Percentiles rank a stretch among this genome's conserved stretches.
Evolutionary conservation across 495 filamentous ascomycete species (phyloP).

Genomic region (Penicillium simplicissimum): DNA sequence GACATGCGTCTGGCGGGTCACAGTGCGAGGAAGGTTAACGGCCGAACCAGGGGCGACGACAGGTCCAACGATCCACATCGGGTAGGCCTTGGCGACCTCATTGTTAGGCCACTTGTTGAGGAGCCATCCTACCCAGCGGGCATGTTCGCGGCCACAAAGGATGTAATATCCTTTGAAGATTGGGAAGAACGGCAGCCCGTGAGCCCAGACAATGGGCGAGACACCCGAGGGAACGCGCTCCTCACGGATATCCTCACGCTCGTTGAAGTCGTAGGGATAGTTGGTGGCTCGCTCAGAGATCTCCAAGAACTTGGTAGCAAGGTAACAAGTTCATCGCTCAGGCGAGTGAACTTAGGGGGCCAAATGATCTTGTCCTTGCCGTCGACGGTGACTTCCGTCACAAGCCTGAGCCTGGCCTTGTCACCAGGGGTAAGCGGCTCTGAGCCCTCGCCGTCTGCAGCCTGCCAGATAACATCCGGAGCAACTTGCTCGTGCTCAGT

Average conservation of each 20-base stretch:
- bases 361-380: background rate
- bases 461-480: slow-evolving; percentile 1
- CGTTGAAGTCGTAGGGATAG: slow-evolving; percentile 25
- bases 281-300: background rate
- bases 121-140: slow-evolving; percentile 11
- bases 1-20: slow-evolving; percentile 15
- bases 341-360: slow-evolving; percentile 18
- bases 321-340: slow-evolving; percentile 28
- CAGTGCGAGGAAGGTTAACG: background rate
- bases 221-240: slow-evolving; percentile 19
- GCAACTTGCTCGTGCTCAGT: background rate
- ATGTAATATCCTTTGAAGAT: slow-evolving; percentile 28
- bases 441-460: background rate
- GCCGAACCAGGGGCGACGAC: slow-evolving; percentile 24
- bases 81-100: background rate
- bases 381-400: background rate
- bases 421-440: background rate
- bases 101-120: background rate
- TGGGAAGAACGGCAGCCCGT: slow-evolving; percentile 27
- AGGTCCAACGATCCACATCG: slow-evolving; percentile 20
- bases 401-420: slow-evolving; percentile 1
- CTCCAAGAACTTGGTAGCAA: slow-evolving; percentile 20
- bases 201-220: slow-evolving; percentile 22
- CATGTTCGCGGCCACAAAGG: slow-evolving; percentile 22
- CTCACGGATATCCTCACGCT: slow-evolving; percentile 16